Conservation (phyloP, 2,329 filamentous ascomycete genomes). For the Colletotrichum tanaceti region DNA sequence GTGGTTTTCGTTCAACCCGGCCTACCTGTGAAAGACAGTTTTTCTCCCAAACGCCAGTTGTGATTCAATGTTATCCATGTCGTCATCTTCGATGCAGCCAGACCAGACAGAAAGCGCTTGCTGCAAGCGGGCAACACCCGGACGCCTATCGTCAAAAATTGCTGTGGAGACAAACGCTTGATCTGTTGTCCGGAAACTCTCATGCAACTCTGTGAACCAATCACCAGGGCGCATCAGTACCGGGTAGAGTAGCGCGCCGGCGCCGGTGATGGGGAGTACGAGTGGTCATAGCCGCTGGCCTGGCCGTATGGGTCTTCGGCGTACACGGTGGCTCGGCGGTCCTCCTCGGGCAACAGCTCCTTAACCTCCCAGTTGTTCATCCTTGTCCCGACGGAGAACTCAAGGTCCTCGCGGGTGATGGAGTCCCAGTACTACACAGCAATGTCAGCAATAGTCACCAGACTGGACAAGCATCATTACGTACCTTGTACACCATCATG, state of each 20-base stretch:
- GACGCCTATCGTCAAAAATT: slow-evolving; percentile 2
- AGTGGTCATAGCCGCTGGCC: slow-evolving; percentile 64
- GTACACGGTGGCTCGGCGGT: slow-evolving; percentile 79
- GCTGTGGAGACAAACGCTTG: not conserved
- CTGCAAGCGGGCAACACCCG: not conserved
- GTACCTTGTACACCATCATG: slow-evolving; percentile 99
- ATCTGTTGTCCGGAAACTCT: not conserved
- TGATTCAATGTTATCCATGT: slow-evolving; percentile 21
- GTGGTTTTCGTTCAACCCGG: not conserved
- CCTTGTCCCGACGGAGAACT: slow-evolving; percentile 95
- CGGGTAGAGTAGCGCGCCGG: slow-evolving; percentile 58
- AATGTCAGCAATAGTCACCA: slow-evolving; percentile 24
- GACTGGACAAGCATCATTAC: slow-evolving; percentile 39
- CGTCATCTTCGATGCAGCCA: slow-evolving; percentile 13
- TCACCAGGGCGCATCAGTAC: slow-evolving; percentile 49
- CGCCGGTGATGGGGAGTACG: slow-evolving; percentile 57
- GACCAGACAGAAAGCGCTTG: not conserved
- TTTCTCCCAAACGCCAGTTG: slow-evolving; percentile 30
- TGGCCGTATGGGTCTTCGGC: slow-evolving; percentile 74
- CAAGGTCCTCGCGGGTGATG: slow-evolving; percentile 97
- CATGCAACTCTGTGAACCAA: not conserved
- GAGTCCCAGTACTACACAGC: slow-evolving; percentile 91
- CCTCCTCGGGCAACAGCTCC: slow-evolving; percentile 84
- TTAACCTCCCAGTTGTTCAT: slow-evolving; percentile 99
- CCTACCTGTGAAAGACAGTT: slow-evolving; percentile 28